Evolutionary conservation across 164 flowering plant genomes (phyloP).

Genomic region (Aristolochia californica): DNA sequence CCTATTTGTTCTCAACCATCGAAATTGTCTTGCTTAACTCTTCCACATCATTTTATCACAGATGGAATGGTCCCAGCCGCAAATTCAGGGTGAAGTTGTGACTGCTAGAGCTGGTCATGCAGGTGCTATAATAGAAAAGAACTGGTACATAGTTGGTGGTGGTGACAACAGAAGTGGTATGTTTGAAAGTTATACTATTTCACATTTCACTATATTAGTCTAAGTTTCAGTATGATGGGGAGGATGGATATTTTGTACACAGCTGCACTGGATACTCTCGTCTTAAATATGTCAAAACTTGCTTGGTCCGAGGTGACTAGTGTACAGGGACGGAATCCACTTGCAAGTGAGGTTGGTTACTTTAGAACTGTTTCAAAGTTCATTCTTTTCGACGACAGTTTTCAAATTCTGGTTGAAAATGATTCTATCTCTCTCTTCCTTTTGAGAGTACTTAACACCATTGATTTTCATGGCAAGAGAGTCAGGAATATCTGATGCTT

Average conservation of each 20-base stretch:
- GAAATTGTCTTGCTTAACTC: neutral
- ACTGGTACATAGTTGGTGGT: constrained; percentile 92
- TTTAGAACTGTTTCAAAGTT: neutral
- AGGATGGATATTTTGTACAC: constrained; percentile 11
- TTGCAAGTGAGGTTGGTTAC: constrained; percentile 83
- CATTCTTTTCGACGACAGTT: neutral
- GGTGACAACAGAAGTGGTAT: constrained; percentile 89
- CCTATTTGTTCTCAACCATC: too few relatives aligned
- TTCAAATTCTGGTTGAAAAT: neutral
- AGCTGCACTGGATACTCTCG: constrained; percentile 74
- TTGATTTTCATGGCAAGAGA: neutral
- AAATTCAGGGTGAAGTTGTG: constrained; percentile 60
- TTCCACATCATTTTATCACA: constrained; percentile 19
- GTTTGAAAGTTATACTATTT: neutral
- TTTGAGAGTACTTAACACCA: neutral
- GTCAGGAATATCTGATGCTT: too few relatives aligned
- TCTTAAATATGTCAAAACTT: constrained; percentile 70
- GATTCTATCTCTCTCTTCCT: neutral
- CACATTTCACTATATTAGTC: neutral
- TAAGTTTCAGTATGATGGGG: neutral
- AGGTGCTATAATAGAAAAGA: constrained; percentile 48
- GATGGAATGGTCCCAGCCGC: constrained; percentile 97
- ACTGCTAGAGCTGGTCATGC: constrained; percentile 93
- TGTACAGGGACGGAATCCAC: constrained; percentile 65
- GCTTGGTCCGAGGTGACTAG: constrained; percentile 56